phyloP scores from a whole-genome alignment of 257 asterid genomes.

The Hygrophila difformis region DNA sequence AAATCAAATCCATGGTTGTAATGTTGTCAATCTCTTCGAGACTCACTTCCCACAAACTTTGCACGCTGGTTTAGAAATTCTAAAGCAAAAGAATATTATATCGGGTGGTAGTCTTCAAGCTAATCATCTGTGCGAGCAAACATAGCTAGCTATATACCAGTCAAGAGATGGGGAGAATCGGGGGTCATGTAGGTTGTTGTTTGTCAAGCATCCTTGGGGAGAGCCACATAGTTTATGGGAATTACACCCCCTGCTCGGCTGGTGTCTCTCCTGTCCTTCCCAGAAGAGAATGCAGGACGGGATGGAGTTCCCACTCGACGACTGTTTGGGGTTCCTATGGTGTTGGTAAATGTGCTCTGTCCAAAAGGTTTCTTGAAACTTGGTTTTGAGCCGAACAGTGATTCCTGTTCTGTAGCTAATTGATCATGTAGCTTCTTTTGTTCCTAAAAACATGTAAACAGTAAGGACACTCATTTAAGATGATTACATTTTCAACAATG shows the following conservation, averaged over 20 bases:
- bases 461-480: neutral
- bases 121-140: too few relatives aligned
- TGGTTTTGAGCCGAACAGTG: slow-evolving; percentile 54
- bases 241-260: slow-evolving; percentile 21
- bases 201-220: slow-evolving; percentile 44
- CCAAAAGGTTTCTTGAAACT: slow-evolving; percentile 47
- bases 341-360: slow-evolving; percentile 37
- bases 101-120: too few relatives aligned
- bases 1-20: too few relatives aligned
- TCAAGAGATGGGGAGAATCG: slow-evolving; percentile 6
- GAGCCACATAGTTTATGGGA: slow-evolving; percentile 69
- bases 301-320: slow-evolving; percentile 42
- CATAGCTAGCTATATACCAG: slow-evolving; percentile 9
- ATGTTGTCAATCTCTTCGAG: too few relatives aligned
- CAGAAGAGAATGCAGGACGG: slow-evolving; percentile 32
- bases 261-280: slow-evolving; percentile 49
- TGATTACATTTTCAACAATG: too few relatives aligned
- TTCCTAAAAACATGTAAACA: slow-evolving; percentile 30
- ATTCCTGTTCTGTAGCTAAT: slow-evolving; percentile 56
- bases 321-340: slow-evolving; percentile 47
- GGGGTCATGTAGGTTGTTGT: slow-evolving; percentile 6
- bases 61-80: too few relatives aligned
- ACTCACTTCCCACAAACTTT: too few relatives aligned
- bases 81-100: too few relatives aligned
- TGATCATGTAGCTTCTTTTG: slow-evolving; percentile 72